A percentile compares a stretch with the other conserved stretches of the same genome.
Evolutionary conservation across 2,329 filamentous ascomycete genomes (phyloP).

Genomic region (Tolypocladium album): DNA sequence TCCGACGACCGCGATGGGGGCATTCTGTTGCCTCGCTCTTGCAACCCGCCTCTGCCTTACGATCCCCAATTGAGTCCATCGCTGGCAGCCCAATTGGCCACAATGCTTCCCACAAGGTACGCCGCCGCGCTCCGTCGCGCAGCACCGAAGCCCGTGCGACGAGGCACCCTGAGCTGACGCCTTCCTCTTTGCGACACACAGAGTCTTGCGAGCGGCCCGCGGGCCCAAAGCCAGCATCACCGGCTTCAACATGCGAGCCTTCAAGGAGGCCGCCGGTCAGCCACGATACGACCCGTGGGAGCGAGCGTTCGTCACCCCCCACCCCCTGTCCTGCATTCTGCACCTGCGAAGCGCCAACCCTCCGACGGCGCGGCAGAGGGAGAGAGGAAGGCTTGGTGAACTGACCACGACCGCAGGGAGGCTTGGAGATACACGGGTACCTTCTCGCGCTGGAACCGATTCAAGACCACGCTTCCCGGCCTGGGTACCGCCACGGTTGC

Average conservation of each 20-base stretch:
- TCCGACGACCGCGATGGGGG: constrained; percentile 7
- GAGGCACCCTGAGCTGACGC: neutral
- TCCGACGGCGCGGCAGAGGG: neutral
- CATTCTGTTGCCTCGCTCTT: constrained; percentile 1
- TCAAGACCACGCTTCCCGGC: constrained; percentile 78
- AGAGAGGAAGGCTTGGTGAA: neutral
- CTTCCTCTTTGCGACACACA: constrained; percentile 11
- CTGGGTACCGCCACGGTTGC: constrained; percentile 87
- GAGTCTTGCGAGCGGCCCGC: constrained; percentile 40
- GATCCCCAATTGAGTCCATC: neutral
- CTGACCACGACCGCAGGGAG: constrained; percentile 49
- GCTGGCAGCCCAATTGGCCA: constrained; percentile 8
- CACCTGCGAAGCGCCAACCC: neutral
- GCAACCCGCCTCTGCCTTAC: neutral
- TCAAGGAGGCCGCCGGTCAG: constrained; percentile 58
- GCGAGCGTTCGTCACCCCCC: constrained; percentile 38
- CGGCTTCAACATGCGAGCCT: constrained; percentile 80
- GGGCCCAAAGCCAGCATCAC: constrained; percentile 65
- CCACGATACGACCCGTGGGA: constrained; percentile 58
- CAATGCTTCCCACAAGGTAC: constrained; percentile 30
- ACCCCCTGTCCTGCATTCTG: neutral
- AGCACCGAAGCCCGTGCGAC: neutral
- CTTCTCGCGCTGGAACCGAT: constrained; percentile 82
- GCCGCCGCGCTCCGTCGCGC: neutral
- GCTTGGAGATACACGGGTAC: constrained; percentile 87